These are phyloP conservation scores for Candida ovalis DNA, from an alignment of 805 yeast genomes.

Conservation along the genomic window DNA sequence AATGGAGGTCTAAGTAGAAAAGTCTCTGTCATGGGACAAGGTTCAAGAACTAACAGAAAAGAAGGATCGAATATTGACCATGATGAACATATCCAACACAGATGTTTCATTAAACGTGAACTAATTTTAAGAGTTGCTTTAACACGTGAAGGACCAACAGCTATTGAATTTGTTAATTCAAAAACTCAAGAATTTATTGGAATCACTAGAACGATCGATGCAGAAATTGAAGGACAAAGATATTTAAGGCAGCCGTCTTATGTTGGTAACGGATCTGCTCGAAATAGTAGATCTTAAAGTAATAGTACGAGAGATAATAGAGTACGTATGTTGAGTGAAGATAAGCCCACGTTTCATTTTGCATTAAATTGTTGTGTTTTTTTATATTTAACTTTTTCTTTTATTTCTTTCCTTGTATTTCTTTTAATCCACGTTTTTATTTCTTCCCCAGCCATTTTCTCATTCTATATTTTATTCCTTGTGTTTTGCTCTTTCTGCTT, in stretches of 20 bases:
- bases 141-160: constrained; percentile 12
- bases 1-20: constrained; percentile 6
- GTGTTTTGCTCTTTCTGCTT: no score
- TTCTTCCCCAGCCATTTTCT: no score
- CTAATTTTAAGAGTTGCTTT: constrained; percentile 15
- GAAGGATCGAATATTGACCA: constrained; percentile 5
- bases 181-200: constrained; percentile 10
- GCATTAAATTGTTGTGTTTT: no score
- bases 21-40: constrained; percentile 15
- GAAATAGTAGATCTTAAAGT: not conserved
- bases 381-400: no score
- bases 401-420: no score
- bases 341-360: no score
- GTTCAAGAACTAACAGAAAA: constrained; percentile 9
- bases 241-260: constrained; percentile 6
- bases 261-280: not conserved
- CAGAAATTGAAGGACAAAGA: constrained; percentile 9
- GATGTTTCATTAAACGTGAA: constrained; percentile 9
- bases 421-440: no score
- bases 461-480: no score
- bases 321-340: not conserved
- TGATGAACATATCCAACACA: constrained; percentile 4
- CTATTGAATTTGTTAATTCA: constrained; percentile 10
- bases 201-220: constrained; percentile 4
- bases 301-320: not conserved